phyloP scores from a whole-genome alignment of 164 flowering plant species.

The Macadamia integrifolia region DNA sequence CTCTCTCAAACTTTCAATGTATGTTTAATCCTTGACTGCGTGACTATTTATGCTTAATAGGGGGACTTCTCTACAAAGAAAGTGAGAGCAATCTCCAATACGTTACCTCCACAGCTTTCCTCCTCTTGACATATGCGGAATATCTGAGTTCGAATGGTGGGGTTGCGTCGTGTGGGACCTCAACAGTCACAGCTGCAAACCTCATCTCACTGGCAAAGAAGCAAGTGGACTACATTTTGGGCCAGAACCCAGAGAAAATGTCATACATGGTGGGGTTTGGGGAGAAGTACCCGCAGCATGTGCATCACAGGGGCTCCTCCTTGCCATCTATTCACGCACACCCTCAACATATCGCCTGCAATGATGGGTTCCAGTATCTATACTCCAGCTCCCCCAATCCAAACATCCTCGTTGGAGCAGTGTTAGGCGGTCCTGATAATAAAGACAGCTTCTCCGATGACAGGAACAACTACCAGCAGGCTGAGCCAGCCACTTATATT shows the following conservation, averaged over 20 bases:
- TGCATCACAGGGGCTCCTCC: constrained; percentile 93
- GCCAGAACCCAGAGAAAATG: constrained; percentile 70
- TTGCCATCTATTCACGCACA: constrained; percentile 61
- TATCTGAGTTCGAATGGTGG: constrained; percentile 44
- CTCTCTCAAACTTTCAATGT: background rate
- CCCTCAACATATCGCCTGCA: constrained; percentile 55
- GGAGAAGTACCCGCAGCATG: constrained; percentile 49
- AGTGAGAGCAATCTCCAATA: constrained; percentile 87
- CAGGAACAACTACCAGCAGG: constrained; percentile 69
- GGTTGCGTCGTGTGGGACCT: constrained; percentile 42
- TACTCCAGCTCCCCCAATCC: constrained; percentile 68
- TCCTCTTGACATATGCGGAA: constrained; percentile 74
- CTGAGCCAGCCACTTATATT: constrained; percentile 94
- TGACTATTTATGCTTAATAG: constrained; percentile 25
- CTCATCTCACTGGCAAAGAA: constrained; percentile 62
- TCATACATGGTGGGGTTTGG: constrained; percentile 98
- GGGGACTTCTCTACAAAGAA: constrained; percentile 78
- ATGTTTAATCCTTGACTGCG: too few relatives aligned
- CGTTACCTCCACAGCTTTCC: constrained; percentile 72
- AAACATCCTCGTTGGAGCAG: constrained; percentile 76
- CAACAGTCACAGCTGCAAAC: constrained; percentile 36
- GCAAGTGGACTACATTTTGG: constrained; percentile 91
- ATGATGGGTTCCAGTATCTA: constrained; percentile 57
- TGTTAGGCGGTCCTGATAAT: constrained; percentile 82
- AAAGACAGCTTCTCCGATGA: constrained; percentile 63